Percentiles rank a stretch among this genome's conserved stretches.
Conservation (phyloP, 306 rosid species). For the Rosa persica region DNA sequence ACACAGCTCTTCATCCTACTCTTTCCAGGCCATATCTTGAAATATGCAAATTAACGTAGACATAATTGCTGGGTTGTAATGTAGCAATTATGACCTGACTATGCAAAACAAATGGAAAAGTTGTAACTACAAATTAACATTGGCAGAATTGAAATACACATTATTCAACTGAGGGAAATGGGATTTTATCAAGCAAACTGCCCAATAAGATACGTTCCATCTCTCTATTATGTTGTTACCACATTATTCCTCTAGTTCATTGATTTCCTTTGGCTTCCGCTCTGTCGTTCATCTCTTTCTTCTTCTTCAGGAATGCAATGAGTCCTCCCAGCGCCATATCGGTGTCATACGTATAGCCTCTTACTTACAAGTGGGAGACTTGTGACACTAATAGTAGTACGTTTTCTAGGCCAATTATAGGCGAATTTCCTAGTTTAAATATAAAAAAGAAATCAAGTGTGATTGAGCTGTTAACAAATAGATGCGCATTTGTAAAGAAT, state of each 20-base stretch:
- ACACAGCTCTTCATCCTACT: background rate
- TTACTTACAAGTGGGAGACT: background rate
- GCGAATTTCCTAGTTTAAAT: background rate
- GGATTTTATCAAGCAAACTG: background rate
- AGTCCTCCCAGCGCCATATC: constrained; percentile 33
- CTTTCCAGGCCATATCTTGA: background rate
- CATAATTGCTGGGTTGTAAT: background rate
- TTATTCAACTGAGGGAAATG: background rate
- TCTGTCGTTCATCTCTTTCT: constrained; percentile 24
- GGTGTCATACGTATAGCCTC: background rate
- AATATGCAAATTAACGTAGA: background rate
- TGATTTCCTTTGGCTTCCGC: constrained; percentile 2
- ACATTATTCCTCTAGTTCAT: background rate
- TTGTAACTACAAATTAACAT: background rate
- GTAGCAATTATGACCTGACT: background rate
- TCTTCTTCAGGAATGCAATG: constrained; percentile 11
- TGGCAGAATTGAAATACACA: background rate
- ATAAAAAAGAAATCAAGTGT: background rate
- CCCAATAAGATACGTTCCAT: background rate
- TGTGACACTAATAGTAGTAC: background rate
- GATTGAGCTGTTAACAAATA: background rate
- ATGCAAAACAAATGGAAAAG: background rate
- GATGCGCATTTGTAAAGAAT: too few species aligned
- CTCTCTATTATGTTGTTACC: constrained; percentile 1
- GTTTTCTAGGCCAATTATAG: background rate